Evolutionary conservation across 2,329 filamentous ascomycete species (phyloP).

Genomic region (Eutypella sp.): DNA sequence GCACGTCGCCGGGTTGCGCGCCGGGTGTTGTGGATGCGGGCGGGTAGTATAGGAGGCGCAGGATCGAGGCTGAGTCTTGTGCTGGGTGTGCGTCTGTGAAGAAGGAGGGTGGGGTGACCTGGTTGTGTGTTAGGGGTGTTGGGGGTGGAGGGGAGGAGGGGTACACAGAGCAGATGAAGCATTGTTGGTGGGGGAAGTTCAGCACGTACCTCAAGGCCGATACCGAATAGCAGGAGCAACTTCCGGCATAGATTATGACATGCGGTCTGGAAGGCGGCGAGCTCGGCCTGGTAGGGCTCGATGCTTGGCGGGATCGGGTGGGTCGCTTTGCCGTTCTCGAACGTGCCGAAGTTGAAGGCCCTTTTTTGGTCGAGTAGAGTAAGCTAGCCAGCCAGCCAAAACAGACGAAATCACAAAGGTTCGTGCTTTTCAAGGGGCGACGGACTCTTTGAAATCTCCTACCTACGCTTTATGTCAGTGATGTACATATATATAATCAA

Average conservation of each 20-base stretch:
- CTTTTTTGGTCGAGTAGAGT: too few relatives aligned
- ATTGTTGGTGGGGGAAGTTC: slow-evolving; percentile 3
- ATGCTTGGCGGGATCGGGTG: slow-evolving; percentile 72
- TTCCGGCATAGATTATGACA: slow-evolving; percentile 70
- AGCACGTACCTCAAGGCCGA: slow-evolving; percentile 60
- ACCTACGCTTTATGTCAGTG: slow-evolving; percentile 40
- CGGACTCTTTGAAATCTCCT: slow-evolving; percentile 89
- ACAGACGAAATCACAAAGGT: slow-evolving; percentile 1
- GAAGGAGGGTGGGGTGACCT: slow-evolving; percentile 47
- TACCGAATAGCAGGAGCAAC: slow-evolving; percentile 71
- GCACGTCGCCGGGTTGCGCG: slow-evolving; percentile 56
- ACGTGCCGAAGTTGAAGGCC: slow-evolving; percentile 88
- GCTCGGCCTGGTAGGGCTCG: slow-evolving; percentile 49
- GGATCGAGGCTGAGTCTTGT: slow-evolving; percentile 51
- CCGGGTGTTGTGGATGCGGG: slow-evolving; percentile 39
- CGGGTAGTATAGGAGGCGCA: slow-evolving; percentile 72
- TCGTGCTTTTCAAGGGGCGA: neutral
- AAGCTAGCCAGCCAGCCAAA: too few relatives aligned
- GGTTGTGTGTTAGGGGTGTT: slow-evolving; percentile 1
- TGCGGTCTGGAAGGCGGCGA: slow-evolving; percentile 61
- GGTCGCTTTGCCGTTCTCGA: slow-evolving; percentile 60
- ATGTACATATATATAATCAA: neutral
- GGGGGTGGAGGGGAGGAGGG: neutral
- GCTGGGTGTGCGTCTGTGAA: slow-evolving; percentile 49
- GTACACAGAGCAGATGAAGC: too few relatives aligned